Evolutionary conservation across 2,329 filamentous ascomycete species (phyloP).

Genomic region (Cryoendolithus antarcticus): DNA sequence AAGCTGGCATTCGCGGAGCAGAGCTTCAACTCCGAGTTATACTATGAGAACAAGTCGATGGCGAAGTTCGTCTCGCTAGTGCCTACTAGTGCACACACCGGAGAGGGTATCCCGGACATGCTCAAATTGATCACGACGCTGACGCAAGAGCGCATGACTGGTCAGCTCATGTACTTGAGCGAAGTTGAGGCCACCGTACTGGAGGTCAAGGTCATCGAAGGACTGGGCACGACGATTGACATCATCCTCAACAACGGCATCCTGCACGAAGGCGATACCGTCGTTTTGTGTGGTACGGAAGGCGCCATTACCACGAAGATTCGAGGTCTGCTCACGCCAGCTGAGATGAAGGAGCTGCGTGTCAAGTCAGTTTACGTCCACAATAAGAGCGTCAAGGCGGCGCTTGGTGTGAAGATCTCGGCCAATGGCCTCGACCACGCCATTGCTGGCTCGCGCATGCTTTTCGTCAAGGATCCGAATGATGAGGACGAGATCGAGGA

Average conservation of each 20-base stretch:
- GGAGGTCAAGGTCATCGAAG: conserved; percentile 98
- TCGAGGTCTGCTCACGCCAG: conserved; percentile 82
- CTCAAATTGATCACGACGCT: conserved; percentile 85
- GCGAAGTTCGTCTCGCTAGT: conserved; percentile 88
- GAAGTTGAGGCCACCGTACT: conserved; percentile 96
- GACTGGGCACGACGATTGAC: conserved; percentile 96
- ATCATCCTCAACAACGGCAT: conserved; percentile 95
- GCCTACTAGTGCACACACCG: conserved; percentile 95
- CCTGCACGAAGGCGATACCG: conserved; percentile 81
- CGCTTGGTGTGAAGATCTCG: conserved; percentile 96
- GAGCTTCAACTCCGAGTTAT: conserved; percentile 94
- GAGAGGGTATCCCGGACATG: conserved; percentile 98
- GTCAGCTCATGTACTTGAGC: conserved; percentile 92
- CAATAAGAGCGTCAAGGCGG: conserved; percentile 98
- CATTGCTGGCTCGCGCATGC: conserved; percentile 86
- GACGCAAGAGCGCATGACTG: conserved; percentile 95
- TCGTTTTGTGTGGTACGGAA: conserved; percentile 89
- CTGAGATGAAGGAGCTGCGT: conserved; percentile 83
- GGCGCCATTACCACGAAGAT: conserved; percentile 93
- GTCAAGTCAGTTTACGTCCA: conserved; percentile 95
- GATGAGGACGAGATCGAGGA: conserved; percentile 68
- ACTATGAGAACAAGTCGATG: conserved; percentile 97
- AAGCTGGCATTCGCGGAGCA: conserved; percentile 93
- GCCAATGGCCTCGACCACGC: conserved; percentile 91
- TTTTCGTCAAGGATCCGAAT: conserved; percentile 88